Evolutionary conservation across 371 early-diverging fungal species (phyloP), one percentile per base, ranked within the genome.

Genomic region (Lichtheimia ornata): DNA sequence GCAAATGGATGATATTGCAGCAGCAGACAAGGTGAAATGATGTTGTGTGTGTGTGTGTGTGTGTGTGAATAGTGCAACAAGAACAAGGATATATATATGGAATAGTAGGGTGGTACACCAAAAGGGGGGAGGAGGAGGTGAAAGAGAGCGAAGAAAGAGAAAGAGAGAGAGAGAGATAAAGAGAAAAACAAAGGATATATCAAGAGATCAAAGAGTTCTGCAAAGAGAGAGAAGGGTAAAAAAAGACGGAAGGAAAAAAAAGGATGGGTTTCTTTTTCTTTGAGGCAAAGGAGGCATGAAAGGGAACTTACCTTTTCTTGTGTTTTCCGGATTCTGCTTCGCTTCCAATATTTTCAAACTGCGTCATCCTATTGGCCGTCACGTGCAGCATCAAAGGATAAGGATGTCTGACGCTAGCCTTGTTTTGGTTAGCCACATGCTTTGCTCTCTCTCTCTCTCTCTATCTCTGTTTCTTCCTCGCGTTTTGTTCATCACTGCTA

Each of bases 191-290:
- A 9, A 35, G 35, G 35, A 35, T 35, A 6, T 9, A 35, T 5
- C 22, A 35, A 35, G 35, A 9, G 35, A 9, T 35, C 35, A 6
- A 35, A 35, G 11, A 3, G 11, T 47, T 45, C 18, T 47, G 47
- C 47, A 22, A 22, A 47, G 47, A 22, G 22, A 9, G 17, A 47
- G 6, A 22, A 17, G 47, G 18, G 0, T n/a, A 22, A 47, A 47
- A 47, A 47, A 22, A 47, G 47, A 22, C 47, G 47, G n/a, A 47
- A 47, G 47, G 22, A 55, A 62, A 50, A 56, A 49, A 56, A 49
- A 62, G 51, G 41, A 15, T 27, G 57, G 49, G 49, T 61, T 24
- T 49, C 25, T 56, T 56, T 54, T 54, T 53, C 27, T 44, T 12
- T 44, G 25, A 47, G 11, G 47, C 22, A 47, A 47, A 53, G 54